Percentiles rank a stretch among this genome's conserved stretches.
Conservation (phyloP, 1,139 yeast species). For the Saccharomyces hybrid region DNA sequence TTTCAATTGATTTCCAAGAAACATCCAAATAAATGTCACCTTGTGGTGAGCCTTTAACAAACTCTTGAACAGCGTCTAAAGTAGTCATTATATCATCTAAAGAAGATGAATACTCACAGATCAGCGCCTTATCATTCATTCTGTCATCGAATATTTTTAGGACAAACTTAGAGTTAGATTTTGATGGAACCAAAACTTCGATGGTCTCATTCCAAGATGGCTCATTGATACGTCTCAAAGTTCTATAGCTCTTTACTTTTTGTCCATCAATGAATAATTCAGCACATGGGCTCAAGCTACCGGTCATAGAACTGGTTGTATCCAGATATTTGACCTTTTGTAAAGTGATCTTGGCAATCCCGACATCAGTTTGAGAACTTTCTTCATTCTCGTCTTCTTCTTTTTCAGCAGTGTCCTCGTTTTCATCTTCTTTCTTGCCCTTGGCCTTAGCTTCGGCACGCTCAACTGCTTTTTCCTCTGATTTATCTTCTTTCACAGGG, state of each 20-base stretch:
- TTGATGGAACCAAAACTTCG: slow-evolving; percentile 55
- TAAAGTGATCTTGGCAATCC: slow-evolving; percentile 62
- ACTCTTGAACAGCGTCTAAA: slow-evolving; percentile 44
- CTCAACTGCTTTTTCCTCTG: slow-evolving; percentile 6
- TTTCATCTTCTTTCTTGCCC: slow-evolving; percentile 6
- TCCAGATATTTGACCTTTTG: slow-evolving; percentile 71
- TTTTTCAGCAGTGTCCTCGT: slow-evolving; percentile 9
- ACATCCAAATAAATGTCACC: slow-evolving; percentile 44
- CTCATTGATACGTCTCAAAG: slow-evolving; percentile 56
- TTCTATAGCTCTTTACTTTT: slow-evolving; percentile 49
- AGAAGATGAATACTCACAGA: slow-evolving; percentile 41
- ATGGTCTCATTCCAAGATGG: slow-evolving; percentile 63
- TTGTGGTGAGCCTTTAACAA: slow-evolving; percentile 43
- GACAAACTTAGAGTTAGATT: slow-evolving; percentile 46
- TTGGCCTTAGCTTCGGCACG: slow-evolving; percentile 3
- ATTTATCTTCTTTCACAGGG: slow-evolving; percentile 39
- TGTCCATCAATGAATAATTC: slow-evolving; percentile 54
- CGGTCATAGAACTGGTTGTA: slow-evolving; percentile 53
- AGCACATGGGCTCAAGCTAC: slow-evolving; percentile 64
- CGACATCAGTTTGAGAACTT: slow-evolving; percentile 47
- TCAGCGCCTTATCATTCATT: slow-evolving; percentile 36
- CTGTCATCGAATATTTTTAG: slow-evolving; percentile 53
- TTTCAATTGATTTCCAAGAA: slow-evolving; percentile 64
- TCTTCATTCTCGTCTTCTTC: slow-evolving; percentile 24
- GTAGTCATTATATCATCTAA: slow-evolving; percentile 50